These are phyloP conservation scores for Fraxinus angustifolia DNA, from an alignment of 305 asterid species.

Conservation along the genomic window DNA sequence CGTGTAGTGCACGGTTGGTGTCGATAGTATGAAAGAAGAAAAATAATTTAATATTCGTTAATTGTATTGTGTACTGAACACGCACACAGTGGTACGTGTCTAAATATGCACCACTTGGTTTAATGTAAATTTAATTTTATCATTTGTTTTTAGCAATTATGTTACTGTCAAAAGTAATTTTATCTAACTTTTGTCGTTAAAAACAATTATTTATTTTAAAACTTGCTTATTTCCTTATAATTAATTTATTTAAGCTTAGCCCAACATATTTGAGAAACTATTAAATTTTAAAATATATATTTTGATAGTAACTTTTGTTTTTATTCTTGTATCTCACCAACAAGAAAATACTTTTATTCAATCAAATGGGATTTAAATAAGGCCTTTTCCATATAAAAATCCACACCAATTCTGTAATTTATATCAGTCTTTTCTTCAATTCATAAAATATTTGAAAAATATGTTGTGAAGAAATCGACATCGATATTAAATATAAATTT, in stretches of 20 bases:
- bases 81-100: not conserved
- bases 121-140: not conserved
- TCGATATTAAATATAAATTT: not conserved
- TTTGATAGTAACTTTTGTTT: not conserved
- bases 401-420: not conserved
- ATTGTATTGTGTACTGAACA: not conserved
- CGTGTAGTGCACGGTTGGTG: not conserved
- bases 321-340: not conserved
- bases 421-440: not conserved
- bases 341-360: not conserved
- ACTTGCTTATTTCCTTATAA: not conserved
- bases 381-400: not conserved
- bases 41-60: not conserved
- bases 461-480: not conserved
- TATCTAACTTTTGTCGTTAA: not conserved
- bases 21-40: not conserved
- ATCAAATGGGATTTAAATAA: not conserved
- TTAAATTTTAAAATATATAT: not conserved
- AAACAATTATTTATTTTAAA: not conserved
- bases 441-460: not conserved
- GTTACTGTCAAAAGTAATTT: not conserved
- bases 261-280: not conserved
- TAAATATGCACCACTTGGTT: not conserved
- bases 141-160: not conserved
- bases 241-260: not conserved